These are phyloP conservation scores for Beta corolliflora DNA, from an alignment of 179 eudicot genomes.

Conservation along the genomic window DNA sequence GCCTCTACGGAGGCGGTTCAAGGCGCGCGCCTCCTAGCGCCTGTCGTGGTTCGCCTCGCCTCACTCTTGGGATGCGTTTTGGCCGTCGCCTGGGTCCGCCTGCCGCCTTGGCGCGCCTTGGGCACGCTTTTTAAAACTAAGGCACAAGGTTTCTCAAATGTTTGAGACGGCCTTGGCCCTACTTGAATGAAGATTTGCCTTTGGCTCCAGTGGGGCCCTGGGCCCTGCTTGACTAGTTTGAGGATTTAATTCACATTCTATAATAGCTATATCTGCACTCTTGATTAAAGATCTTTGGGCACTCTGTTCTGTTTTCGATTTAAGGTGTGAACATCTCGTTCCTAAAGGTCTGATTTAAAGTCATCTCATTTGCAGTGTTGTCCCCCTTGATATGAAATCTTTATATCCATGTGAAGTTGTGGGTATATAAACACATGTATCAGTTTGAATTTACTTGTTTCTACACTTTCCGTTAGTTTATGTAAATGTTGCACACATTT, in stretches of 20 bases:
- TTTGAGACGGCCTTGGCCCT: not conserved
- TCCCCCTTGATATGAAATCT: constrained; percentile 8
- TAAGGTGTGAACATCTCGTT: not conserved
- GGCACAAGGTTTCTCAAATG: too few species aligned
- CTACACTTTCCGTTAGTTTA: not conserved
- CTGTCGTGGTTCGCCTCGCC: too few species aligned
- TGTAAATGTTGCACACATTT: constrained; percentile 1
- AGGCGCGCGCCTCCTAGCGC: too few species aligned
- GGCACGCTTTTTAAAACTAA: too few species aligned
- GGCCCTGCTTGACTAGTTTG: not conserved
- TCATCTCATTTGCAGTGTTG: not conserved
- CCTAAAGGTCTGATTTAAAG: not conserved
- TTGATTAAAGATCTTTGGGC: not conserved
- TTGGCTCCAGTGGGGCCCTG: not conserved
- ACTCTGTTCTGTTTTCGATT: not conserved
- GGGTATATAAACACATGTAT: not conserved
- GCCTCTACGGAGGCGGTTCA: too few species aligned
- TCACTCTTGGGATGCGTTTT: too few species aligned
- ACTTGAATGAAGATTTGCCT: not conserved
- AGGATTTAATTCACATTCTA: not conserved
- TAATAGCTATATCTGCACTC: not conserved
- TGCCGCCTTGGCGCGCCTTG: too few species aligned
- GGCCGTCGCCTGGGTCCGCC: too few species aligned
- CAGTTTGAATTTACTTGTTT: not conserved
- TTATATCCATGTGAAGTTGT: not conserved